Conservation (phyloP, 768 basidiomycete genomes). For the Asterophora parasitica region DNA sequence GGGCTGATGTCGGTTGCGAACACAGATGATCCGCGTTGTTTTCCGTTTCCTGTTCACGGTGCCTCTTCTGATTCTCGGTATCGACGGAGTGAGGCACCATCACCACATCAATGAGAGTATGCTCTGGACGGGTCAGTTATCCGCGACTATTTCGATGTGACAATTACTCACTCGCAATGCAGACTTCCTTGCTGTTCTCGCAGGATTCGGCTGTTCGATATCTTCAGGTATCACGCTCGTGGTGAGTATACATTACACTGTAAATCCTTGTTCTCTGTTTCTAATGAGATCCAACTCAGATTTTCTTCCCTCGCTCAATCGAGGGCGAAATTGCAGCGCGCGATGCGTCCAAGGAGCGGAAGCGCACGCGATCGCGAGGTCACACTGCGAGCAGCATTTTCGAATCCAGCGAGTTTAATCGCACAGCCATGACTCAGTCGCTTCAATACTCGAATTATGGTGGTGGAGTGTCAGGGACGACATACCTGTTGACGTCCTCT, state of each 20-base stretch:
- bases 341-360: constrained; percentile 41
- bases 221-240: constrained; percentile 75
- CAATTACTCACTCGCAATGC: constrained; percentile 6
- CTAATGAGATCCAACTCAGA: constrained; percentile 34
- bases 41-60: constrained; percentile 72
- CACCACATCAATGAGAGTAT: constrained; percentile 60
- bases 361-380: constrained; percentile 28
- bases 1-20: not conserved
- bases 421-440: constrained; percentile 14
- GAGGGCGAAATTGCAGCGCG: constrained; percentile 55
- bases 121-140: constrained; percentile 42
- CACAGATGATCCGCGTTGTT: constrained; percentile 60
- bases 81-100: constrained; percentile 63
- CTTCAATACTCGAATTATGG: not conserved
- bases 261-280: not conserved
- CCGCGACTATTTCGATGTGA: not conserved
- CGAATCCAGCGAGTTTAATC: constrained; percentile 11
- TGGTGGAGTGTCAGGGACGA: constrained; percentile 16
- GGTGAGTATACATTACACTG: constrained; percentile 31
- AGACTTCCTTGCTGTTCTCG: constrained; percentile 59
- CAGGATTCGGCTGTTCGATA: constrained; percentile 55
- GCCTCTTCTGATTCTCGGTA: constrained; percentile 59
- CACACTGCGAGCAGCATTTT: constrained; percentile 13
- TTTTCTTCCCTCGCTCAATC: constrained; percentile 81
- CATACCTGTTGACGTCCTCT: constrained; percentile 32